Percentiles rank a stretch among this genome's conserved stretches.
These are phyloP conservation scores for Cladosporium sp. DNA, from an alignment of 2,329 filamentous ascomycete genomes.

Conservation along the genomic window DNA sequence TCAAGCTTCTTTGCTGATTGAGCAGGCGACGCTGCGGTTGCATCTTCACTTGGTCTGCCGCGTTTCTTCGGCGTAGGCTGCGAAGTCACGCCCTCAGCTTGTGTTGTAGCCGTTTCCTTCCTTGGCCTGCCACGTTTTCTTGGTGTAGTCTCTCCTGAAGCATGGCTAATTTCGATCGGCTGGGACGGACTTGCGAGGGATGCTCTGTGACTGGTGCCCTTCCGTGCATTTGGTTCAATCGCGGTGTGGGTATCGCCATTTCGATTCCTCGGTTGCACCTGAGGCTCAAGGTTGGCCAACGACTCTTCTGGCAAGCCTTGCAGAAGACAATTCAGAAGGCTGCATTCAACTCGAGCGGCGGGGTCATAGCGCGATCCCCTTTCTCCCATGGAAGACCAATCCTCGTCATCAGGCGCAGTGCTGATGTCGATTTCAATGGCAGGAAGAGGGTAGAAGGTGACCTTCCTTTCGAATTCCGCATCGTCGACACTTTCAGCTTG, in stretches of 20 bases:
- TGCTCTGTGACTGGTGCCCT: background rate
- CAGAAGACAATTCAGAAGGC: constrained; percentile 34
- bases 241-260: background rate
- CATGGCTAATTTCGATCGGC: background rate
- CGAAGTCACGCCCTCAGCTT: background rate
- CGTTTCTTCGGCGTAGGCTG: background rate
- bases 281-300: background rate
- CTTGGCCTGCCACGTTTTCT: constrained; percentile 3
- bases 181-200: background rate
- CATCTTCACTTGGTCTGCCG: constrained; percentile 1
- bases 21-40: background rate
- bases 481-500: constrained; percentile 19
- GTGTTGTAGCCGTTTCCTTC: background rate
- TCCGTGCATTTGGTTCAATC: background rate
- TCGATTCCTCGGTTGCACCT: constrained; percentile 6
- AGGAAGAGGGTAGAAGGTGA: constrained; percentile 35
- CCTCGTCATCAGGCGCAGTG: constrained; percentile 20
- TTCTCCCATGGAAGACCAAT: constrained; percentile 29
- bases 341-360: constrained; percentile 31
- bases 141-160: background rate
- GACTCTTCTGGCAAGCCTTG: constrained; percentile 24
- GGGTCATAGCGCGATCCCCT: constrained; percentile 33
- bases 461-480: constrained; percentile 23
- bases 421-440: constrained; percentile 27
- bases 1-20: background rate